Base-by-base conservation (phyloP, 2,329 filamentous ascomycete genomes). In the Talaromyces amestolkiae region DNA sequence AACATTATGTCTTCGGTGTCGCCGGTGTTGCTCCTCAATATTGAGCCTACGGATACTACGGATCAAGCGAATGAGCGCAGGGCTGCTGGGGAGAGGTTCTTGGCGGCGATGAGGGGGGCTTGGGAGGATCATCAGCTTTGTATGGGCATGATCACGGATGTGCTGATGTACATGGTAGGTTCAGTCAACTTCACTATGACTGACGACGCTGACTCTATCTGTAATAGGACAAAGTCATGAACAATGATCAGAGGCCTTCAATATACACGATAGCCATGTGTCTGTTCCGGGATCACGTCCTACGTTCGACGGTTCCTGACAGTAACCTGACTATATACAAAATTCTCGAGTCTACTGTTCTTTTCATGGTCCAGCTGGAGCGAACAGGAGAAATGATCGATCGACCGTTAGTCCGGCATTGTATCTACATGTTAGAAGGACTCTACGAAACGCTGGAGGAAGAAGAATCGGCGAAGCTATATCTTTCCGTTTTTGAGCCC, bases 101-200 rank as follows among this genome's bases (percentile, higher is more conserved):
- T 99, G 66, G 87, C 86, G 64, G 89, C 87, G 0, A 78, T 98
- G 15, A 90, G 90, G 70, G 84, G 88, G 65, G 87, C 89, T 2
- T 99, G 93, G 92, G 87, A 93, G 67, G 91, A 96, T 68, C 93
- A 99, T 74, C 91, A 93, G 74, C 86, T 91, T 65, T 93, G 91
- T 53, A 97, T 97, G 91, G 93, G 92, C 74, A 98, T 98, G 94
- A 89, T 92, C 60, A 93, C 93, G 3, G 95, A 98, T 76, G 92
- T 98, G 37, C 84, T 98, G 61, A 97, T 98, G 93, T 97, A 97
- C 74, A 92, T 99, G 83, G 86, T 87, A 74, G 73, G 82, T 73
- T 67, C n/a, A n/a, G 13, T 15, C 6, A 2, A 7, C 11, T 3
- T 5, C 6, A 11, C 22, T 39, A 8, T 27, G 4, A 3, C 15